These are phyloP conservation scores for Pseudohalonectria lignicola DNA, from an alignment of 2,329 filamentous ascomycete genomes.

Conservation along the genomic window DNA sequence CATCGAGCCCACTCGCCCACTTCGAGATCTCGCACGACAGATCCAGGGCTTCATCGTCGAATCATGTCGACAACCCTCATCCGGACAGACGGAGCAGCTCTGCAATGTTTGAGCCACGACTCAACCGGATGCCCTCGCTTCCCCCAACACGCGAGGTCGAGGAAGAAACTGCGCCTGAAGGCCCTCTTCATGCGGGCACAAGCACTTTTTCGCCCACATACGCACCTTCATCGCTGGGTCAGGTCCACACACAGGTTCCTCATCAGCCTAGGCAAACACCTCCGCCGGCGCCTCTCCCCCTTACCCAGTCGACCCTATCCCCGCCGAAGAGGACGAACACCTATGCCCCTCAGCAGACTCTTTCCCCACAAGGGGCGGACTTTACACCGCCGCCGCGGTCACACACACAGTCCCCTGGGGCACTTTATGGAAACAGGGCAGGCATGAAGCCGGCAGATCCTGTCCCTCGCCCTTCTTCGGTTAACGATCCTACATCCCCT, in stretches of 20 bases:
- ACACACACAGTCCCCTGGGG: slow-evolving; percentile 51
- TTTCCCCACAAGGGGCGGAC: slow-evolving; percentile 10
- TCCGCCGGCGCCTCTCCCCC: slow-evolving; percentile 25
- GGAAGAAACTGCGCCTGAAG: slow-evolving; percentile 27
- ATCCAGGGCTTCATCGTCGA: slow-evolving; percentile 14
- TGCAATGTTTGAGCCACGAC: slow-evolving; percentile 39
- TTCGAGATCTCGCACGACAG: slow-evolving; percentile 41
- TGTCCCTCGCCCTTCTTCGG: slow-evolving; percentile 42
- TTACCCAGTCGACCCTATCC: slow-evolving; percentile 32
- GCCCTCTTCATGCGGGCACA: not conserved
- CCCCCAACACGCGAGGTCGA: slow-evolving; percentile 53
- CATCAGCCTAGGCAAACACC: slow-evolving; percentile 32
- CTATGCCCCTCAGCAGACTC: slow-evolving; percentile 28
- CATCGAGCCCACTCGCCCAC: slow-evolving; percentile 55
- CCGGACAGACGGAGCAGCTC: slow-evolving; percentile 38
- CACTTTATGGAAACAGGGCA: slow-evolving; percentile 27
- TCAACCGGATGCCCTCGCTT: slow-evolving; percentile 45
- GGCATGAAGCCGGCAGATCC: slow-evolving; percentile 24
- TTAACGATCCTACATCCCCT: slow-evolving; percentile 32
- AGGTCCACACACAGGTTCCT: slow-evolving; percentile 3
- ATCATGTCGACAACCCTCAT: slow-evolving; percentile 26
- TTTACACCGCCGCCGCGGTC: slow-evolving; percentile 47
- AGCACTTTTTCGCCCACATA: not conserved
- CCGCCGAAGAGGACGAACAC: slow-evolving; percentile 45
- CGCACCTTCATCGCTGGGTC: not conserved